A percentile compares a stretch with the other conserved stretches of the same genome.
Conservation (phyloP, 2,329 filamentous ascomycete species). For the Cladorrhinum sp. region DNA sequence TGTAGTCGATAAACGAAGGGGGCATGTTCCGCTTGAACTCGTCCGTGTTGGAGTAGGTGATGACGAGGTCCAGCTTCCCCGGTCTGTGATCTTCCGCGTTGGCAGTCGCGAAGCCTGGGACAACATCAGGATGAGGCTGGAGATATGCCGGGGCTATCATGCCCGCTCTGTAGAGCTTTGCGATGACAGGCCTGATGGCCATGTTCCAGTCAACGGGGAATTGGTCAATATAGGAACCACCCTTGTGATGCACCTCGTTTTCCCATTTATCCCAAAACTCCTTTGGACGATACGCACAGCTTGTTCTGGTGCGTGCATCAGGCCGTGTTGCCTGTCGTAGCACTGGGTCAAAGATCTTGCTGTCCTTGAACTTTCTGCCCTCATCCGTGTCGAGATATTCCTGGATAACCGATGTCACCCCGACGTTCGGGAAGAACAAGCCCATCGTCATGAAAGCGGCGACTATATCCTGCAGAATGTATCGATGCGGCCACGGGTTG, state of each 20-base stretch:
- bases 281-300: constrained; percentile 36
- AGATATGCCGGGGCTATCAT: constrained; percentile 35
- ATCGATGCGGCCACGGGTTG: constrained; percentile 34
- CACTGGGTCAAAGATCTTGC: constrained; percentile 38
- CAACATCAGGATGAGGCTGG: constrained; percentile 28
- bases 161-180: constrained; percentile 42
- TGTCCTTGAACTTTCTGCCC: constrained; percentile 35
- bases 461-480: constrained; percentile 37
- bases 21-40: constrained; percentile 24
- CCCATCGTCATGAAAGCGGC: constrained; percentile 37
- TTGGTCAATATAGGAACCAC: not conserved
- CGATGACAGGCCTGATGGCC: constrained; percentile 11
- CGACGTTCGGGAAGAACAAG: constrained; percentile 37
- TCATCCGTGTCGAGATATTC: constrained; percentile 36
- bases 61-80: constrained; percentile 40
- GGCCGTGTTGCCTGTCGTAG: constrained; percentile 38
- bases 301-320: constrained; percentile 37
- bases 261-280: constrained; percentile 40
- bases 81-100: constrained; percentile 36
- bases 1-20: constrained; percentile 33
- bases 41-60: constrained; percentile 37
- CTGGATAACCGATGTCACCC: constrained; percentile 22
- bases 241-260: constrained; percentile 21
- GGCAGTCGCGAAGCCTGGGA: constrained; percentile 38
- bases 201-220: constrained; percentile 12